Conservation (phyloP, 352 stramenopile species). For the Plasmopara muralis region DNA sequence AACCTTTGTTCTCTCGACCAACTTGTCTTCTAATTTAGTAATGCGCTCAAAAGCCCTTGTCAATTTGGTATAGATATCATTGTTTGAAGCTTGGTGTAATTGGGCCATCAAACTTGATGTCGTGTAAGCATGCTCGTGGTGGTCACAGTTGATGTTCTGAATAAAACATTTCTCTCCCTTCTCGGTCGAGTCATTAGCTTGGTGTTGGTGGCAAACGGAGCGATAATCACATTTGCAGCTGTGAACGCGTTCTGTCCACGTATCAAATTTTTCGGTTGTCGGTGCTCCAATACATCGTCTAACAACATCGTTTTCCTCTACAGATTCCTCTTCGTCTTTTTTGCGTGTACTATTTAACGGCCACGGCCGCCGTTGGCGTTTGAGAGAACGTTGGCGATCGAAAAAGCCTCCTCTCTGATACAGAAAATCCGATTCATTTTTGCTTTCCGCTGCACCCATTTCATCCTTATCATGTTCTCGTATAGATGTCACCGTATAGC, state of each 20-base stretch:
- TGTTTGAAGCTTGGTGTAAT: conserved; percentile 3
- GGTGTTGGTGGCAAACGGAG: conserved; percentile 3
- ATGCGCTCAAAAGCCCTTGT: conserved; percentile 29
- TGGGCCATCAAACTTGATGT: neutral
- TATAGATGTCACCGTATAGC: conserved; percentile 12
- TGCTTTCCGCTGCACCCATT: conserved; percentile 13
- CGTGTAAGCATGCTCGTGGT: neutral
- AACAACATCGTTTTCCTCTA: conserved; percentile 14
- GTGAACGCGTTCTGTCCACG: conserved; percentile 22
- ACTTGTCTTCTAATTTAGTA: conserved; percentile 30
- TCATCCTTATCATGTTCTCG: conserved; percentile 19
- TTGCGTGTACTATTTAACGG: conserved; percentile 46
- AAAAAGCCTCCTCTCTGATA: conserved; percentile 79
- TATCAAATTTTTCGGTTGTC: conserved; percentile 10
- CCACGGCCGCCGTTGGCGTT: conserved; percentile 47
- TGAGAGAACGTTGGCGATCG: conserved; percentile 57
- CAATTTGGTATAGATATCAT: conserved; percentile 19
- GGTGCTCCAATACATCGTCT: conserved; percentile 8
- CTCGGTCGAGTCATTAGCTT: conserved; percentile 2
- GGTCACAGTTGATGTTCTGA: conserved; percentile 1
- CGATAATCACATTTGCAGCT: conserved; percentile 45
- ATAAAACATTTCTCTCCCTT: conserved; percentile 1
- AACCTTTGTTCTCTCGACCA: conserved; percentile 44
- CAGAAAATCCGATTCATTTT: conserved; percentile 57
- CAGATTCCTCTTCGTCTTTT: conserved; percentile 23